Evolutionary conservation across 163 green algal genomes (phyloP).

Genomic region (Chlorella variabilis): DNA sequence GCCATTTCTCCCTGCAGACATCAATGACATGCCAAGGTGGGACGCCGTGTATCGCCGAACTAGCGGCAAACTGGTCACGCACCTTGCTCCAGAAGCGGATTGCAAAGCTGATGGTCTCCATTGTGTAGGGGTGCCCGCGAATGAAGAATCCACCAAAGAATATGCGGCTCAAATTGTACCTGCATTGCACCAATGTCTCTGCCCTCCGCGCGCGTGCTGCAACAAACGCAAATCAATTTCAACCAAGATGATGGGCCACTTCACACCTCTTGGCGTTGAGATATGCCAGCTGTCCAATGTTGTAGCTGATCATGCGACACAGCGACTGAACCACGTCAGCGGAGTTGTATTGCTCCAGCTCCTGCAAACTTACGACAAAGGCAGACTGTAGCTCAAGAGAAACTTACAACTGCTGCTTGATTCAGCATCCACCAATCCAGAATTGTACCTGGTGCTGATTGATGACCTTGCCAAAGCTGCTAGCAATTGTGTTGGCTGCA

Average conservation of each 20-base stretch:
- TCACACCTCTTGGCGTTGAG: conserved; percentile 91
- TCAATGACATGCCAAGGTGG: neutral
- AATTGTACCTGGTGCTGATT: conserved; percentile 64
- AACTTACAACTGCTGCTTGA: no score
- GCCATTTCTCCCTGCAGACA: conserved; percentile 85
- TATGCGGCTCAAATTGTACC: conserved; percentile 83
- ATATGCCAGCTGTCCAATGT: conserved; percentile 98
- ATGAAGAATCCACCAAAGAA: conserved; percentile 99
- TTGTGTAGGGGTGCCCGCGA: conserved; percentile 97
- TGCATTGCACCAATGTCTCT: conserved; percentile 5
- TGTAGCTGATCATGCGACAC: conserved; percentile 98
- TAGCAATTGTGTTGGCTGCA: conserved; percentile 92
- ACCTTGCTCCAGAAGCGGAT: conserved; percentile 98
- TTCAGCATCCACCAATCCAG: no score
- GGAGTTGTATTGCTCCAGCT: conserved; percentile 52
- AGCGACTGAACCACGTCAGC: conserved; percentile 66
- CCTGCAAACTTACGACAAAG: no score
- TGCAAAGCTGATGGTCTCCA: conserved; percentile 98
- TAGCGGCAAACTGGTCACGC: no score
- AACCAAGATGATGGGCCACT: neutral
- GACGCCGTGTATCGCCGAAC: no score
- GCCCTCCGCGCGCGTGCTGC: neutral
- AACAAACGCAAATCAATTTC: neutral
- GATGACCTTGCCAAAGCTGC: conserved; percentile 93
- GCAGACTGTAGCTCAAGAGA: no score